Conservation (phyloP, 2,329 filamentous ascomycete genomes). For the Exophiala lecanii-corni region DNA sequence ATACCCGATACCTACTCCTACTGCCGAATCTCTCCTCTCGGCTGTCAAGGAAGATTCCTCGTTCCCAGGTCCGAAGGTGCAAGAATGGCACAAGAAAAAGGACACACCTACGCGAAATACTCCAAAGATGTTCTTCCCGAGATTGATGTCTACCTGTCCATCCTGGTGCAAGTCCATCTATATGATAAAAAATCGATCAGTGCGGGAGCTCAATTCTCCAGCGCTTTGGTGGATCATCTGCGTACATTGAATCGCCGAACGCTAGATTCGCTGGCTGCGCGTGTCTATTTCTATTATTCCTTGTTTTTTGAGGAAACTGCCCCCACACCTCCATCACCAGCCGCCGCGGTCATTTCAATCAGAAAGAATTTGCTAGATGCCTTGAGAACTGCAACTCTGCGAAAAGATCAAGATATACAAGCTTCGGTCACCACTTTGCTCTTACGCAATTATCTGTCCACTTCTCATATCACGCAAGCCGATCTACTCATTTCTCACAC, state of each 20-base stretch:
- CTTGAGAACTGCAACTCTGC: slow-evolving; percentile 87
- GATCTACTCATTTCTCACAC: slow-evolving; percentile 95
- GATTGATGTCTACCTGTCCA: slow-evolving; percentile 82
- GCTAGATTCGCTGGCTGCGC: slow-evolving; percentile 85
- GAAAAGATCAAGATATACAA: slow-evolving; percentile 97
- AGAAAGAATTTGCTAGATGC: slow-evolving; percentile 81
- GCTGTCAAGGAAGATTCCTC: slow-evolving; percentile 62
- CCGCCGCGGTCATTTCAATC: slow-evolving; percentile 80
- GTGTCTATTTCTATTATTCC: slow-evolving; percentile 97
- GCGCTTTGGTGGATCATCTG: slow-evolving; percentile 75
- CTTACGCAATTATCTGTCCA: slow-evolving; percentile 91
- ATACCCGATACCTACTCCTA: slow-evolving; percentile 63
- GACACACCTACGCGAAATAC: slow-evolving; percentile 61
- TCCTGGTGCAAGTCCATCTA: slow-evolving; percentile 79
- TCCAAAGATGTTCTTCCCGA: slow-evolving; percentile 78
- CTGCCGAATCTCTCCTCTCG: slow-evolving; percentile 65
- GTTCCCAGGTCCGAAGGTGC: slow-evolving; percentile 51
- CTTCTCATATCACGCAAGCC: slow-evolving; percentile 93
- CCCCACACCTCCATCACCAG: slow-evolving; percentile 81
- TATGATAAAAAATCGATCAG: slow-evolving; percentile 80
- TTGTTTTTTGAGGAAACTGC: slow-evolving; percentile 89
- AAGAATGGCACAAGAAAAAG: slow-evolving; percentile 64
- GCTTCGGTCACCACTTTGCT: slow-evolving; percentile 91
- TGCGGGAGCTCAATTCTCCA: slow-evolving; percentile 78
- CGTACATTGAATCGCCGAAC: slow-evolving; percentile 89